Evolutionary conservation across 2,329 filamentous ascomycete genomes (phyloP), one percentile per base, ranked within the genome.

Genomic region (Aspergillus sclerotialis): DNA sequence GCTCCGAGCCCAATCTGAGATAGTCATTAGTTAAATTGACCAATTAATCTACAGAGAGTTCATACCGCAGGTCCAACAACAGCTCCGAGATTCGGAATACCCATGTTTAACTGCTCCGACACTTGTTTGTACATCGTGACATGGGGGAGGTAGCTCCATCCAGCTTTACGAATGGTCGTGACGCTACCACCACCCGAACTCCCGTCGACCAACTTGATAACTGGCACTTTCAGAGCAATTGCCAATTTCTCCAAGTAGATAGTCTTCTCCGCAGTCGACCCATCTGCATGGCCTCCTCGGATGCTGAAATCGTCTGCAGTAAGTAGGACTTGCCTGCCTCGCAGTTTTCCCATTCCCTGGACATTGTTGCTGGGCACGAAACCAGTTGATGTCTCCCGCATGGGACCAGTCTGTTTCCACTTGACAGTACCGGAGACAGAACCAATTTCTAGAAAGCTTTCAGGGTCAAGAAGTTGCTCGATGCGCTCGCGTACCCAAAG

Each of bases 291-390:
- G 1, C 78, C 78, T 17, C 76, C 75, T 5, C 78, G 63, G 17
- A 81, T 71, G 2, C 69, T 73, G 43, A 80, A 81, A 49, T 82
- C 78, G 48, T 82, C 77, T 0, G 76, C 76, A 0, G 78, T 80
- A 31, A 81, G 70, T 0, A 80, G 58, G 3, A 81, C 63, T 35
- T 69, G 68, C 25, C 77, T 59, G 0, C 72, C 73, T 13, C 65
- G 55, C 16, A 80, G 48, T 30, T 58, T 63, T 2, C 76, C 75
- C 35, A 73, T 69, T 0, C 74, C 77, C 45, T 81, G 76, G 2
- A 80, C 68, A 47, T 80, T 81, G 42, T 82, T 82, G 38, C 68
- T 75, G 0, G 77, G 77, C 4, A 70, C 61, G 45, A 73, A 81
- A 0, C 63, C 61, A 1, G 61, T 55, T 0, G 73, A 69, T 48